Evolutionary conservation across 345 rosid species (phyloP), one percentile per base, ranked within the genome.

Genomic region (Corchorus capsularis): DNA sequence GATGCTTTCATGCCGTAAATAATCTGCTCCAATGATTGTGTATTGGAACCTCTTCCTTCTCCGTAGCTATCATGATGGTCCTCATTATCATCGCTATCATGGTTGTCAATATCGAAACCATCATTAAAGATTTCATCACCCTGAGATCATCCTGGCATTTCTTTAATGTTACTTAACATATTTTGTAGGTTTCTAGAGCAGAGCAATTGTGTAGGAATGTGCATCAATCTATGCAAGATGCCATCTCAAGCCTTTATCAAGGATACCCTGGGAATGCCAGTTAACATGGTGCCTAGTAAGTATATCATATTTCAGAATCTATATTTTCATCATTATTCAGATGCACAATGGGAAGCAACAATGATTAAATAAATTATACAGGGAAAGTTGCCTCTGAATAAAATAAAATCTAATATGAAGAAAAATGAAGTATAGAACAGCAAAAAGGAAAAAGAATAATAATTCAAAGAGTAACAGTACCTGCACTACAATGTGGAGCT

Each of bases 251-350:
- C 83, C 72, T 93, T 96, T 79, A 92, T 96, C 73, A 92, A 87
- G 83, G 82, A 86, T 70, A 85, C 96, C 73, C 79, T 96, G 1
- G 98, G 99, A 70, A 84, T 93, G 91, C 92, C 98, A 1, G 85
- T 93, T 84, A 86, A 91, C 86, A 93, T 96, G 96, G 90, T 85
- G 68, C 99, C 99, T 0, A 85, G 99, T 96, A 90, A 87, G 86
- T 85, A 55, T 68, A 73, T 61, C 69, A 3, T 22, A 50, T 41
- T 69, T 41, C 54, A 41, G 39, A 68, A 27, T 19, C 71, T 14
- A 34, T 47, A 14, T 46, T 19, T 52, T 69, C n/a, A 55, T 17
- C n/a, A 54, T 71, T 46, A n/a, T 71, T 71, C 63, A 41, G 6
- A 61, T 32, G 8, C 57, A 46, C 22, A 6, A 27, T 27, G 27